Evolutionary conservation across 2,329 filamentous ascomycete species (phyloP), one percentile per base, ranked within the genome.

Genomic region (Byssothecium circinans): DNA sequence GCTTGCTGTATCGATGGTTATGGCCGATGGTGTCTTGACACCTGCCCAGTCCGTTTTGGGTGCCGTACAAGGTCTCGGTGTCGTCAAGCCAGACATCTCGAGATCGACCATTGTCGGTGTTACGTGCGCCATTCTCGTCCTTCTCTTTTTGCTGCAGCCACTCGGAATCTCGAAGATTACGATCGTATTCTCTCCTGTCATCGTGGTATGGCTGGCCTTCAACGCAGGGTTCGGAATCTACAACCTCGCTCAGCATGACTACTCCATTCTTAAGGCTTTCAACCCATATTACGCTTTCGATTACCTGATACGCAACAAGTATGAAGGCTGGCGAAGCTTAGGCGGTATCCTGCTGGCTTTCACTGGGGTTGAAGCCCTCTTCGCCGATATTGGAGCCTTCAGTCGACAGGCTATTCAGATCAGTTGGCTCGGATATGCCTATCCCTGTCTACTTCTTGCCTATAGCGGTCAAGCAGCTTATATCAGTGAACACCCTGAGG

Each of bases 351-450:
- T 91, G 2, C 78, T 91, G 8, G 81, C 84, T 2, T 91, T 91
- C 60, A 91, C 88, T 2, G 87, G 68, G 35, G 85, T 88, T n/a
- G 88, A 91, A 65, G 86, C 87, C 1, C 75, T 91, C 1, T 91
- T 90, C 62, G 87, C 88, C 3, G 87, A 91, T 58, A 75, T 91
- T 6, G 88, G 87, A 27, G 88, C 88, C 18, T 91, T 91, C 67
- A 82, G 80, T 66, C 78, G 81, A 41, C 58, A 50, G 18, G 86
- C 88, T 0, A 83, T 91, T 42, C 87, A 89, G 62, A 75, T 91
- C 14, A 86, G 81, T 35, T 91, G 88, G 88, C 73, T 90, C 3
- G 75, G 77, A 42, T 84, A 83, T 56, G 80, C 81, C 2, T 88
- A 84, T 52, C 88, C 88, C 0, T 89, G 86, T 59, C 75, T 86